phyloP scores from a whole-genome alignment of 23 red algal species.

The Gracilaria domingensis region DNA sequence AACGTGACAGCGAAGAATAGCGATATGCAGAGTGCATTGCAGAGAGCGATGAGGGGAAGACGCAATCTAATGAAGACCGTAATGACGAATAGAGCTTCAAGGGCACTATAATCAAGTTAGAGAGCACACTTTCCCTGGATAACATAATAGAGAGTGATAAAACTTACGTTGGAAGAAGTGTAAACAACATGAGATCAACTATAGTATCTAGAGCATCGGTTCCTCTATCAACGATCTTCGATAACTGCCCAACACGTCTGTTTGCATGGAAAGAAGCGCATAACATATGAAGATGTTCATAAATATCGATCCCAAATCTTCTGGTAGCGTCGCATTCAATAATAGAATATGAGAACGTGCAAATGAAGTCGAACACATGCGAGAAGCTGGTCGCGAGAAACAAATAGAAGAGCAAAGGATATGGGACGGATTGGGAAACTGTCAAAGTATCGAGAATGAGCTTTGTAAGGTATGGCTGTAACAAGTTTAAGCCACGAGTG shows the following conservation, averaged over 20 bases:
- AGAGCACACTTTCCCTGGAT: background rate
- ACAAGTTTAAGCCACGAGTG: background rate
- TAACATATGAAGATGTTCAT: constrained; percentile 39
- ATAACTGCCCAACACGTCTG: constrained; percentile 76
- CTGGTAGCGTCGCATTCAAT: constrained; percentile 18
- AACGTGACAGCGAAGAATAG: constrained; percentile 6
- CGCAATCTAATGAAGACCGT: constrained; percentile 1
- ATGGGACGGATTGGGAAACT: background rate
- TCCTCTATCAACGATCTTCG: constrained; percentile 84
- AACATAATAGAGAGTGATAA: background rate
- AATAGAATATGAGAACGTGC: constrained; percentile 6
- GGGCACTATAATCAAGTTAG: background rate
- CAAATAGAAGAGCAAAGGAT: background rate
- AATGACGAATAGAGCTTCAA: constrained; percentile 31
- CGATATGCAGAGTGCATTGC: background rate
- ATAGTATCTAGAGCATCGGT: constrained; percentile 75
- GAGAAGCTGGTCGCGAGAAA: background rate
- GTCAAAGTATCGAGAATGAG: constrained; percentile 6
- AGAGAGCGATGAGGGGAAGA: constrained; percentile 1
- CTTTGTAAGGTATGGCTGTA: constrained; percentile 10
- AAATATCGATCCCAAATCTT: constrained; percentile 41
- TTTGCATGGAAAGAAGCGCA: constrained; percentile 69
- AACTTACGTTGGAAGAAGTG: constrained; percentile 80
- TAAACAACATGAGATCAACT: constrained; percentile 77
- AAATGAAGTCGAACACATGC: constrained; percentile 1